Evolutionary conservation across 2,329 filamentous ascomycete genomes (phyloP), one percentile per base, ranked within the genome.

Genomic region (Parafenestella ontariensis): DNA sequence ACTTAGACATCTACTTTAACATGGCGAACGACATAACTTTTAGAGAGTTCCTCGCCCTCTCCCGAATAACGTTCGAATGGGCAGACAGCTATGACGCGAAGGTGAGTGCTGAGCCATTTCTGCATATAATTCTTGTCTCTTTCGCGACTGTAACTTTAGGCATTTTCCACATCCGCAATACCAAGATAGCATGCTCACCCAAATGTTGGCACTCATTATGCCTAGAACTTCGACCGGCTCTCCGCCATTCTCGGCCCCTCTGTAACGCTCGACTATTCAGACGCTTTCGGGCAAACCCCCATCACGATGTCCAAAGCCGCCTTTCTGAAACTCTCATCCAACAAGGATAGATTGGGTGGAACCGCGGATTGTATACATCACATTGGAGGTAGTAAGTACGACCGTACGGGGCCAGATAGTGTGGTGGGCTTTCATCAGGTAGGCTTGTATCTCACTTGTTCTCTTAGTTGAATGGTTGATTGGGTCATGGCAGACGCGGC

Each of bases 351-450:
- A 24, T n/a, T 54, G 10, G 49, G 54, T 15, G 47, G 50, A 13
- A 53, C 50, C 15, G 54, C 54, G n/a, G 54, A 54, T 47, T 53
- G 49, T 26, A 46, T 57, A 20, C 54, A 57, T 29, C 54, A 50
- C 23, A 57, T 57, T 34, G 49, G 49, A 15, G 49, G 45, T 9
- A 49, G 39, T 11, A 57, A 54, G 31, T 54, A 46, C 34, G 49
- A 57, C 44, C 54, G 49, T 17, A 54, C 49, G 9, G 49, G 45
- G 6, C 45, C 45, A 10, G 41, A 57, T 47, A 49, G 15, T 17
- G 46, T 54, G 33, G 44, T 50, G 3, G 49, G 54, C 8, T 57
- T 41, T 29, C 54, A 57, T 47, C 54, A 57, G 40, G 51, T 54
- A 37, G 2, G 26, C 36, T 31, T 17, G 15, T 31, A 26, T 11